Conservation (phyloP, 768 basidiomycete species). For the Rhizopogon vinicolor region DNA sequence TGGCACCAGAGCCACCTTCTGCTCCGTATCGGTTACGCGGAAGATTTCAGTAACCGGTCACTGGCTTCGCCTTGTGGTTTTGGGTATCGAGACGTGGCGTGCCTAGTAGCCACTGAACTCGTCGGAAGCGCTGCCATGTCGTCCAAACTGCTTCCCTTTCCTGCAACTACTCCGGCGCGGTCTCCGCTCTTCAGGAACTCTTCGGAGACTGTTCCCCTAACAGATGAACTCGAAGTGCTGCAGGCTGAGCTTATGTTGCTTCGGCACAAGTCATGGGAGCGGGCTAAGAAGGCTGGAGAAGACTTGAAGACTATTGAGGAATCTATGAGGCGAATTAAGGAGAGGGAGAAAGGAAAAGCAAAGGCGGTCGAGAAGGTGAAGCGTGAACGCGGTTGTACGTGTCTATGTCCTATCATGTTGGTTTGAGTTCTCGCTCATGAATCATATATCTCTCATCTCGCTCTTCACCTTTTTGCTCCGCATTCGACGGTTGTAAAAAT, state of each 20-base stretch:
- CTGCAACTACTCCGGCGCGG: slow-evolving; percentile 42
- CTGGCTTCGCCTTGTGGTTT: slow-evolving; percentile 8
- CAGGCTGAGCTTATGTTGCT: slow-evolving; percentile 56
- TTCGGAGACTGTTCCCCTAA: slow-evolving; percentile 62
- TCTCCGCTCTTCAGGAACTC: slow-evolving; percentile 60
- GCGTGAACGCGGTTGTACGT: slow-evolving; percentile 75
- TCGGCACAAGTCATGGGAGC: slow-evolving; percentile 50
- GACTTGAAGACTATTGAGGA: slow-evolving; percentile 73
- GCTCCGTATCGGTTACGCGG: slow-evolving; percentile 13
- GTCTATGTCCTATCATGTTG: slow-evolving; percentile 10
- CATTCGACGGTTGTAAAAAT: slow-evolving; percentile 8
- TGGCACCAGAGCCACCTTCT: slow-evolving; percentile 5
- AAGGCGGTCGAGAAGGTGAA: slow-evolving; percentile 68
- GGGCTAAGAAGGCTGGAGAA: slow-evolving; percentile 70
- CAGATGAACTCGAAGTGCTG: slow-evolving; percentile 66
- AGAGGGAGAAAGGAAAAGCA: slow-evolving; percentile 70
- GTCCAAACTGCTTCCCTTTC: slow-evolving; percentile 51
- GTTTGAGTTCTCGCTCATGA: slow-evolving; percentile 7
- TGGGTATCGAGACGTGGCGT: slow-evolving; percentile 7
- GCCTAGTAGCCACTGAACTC: slow-evolving; percentile 10
- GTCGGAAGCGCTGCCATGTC: slow-evolving; percentile 44
- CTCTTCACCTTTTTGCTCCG: slow-evolving; percentile 4
- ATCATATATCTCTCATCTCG: slow-evolving; percentile 12
- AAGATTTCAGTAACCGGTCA: slow-evolving; percentile 7
- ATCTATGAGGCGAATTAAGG: slow-evolving; percentile 71